phyloP scores from a whole-genome alignment of 345 rosid genomes.

The Crucihimalaya himalaica region DNA sequence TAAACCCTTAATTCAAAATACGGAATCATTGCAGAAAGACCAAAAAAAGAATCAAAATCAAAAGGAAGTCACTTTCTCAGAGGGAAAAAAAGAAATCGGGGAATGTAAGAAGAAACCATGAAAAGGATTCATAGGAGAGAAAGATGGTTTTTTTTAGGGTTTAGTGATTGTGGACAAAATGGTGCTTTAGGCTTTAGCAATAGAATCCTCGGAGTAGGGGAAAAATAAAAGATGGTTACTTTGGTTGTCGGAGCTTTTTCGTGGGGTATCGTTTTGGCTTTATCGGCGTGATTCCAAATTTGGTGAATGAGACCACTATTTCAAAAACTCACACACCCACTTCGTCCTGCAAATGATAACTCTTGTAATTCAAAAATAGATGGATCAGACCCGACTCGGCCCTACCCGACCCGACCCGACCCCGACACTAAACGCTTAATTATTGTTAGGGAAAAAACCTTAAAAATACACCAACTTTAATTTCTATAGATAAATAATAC shows the following conservation, averaged over 20 bases:
- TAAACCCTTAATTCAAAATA: conserved; percentile 35
- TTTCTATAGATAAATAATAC: too few species aligned
- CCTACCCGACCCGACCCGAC: too few species aligned
- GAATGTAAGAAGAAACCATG: conserved; percentile 33
- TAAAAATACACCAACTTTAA: too few species aligned
- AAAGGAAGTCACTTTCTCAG: conserved; percentile 27
- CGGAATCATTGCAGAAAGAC: conserved; percentile 40
- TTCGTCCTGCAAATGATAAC: too few species aligned
- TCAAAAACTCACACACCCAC: background rate
- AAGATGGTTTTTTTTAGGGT: conserved; percentile 36
- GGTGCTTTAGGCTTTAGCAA: conserved; percentile 36
- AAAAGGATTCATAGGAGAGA: conserved; percentile 33
- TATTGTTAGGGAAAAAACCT: too few species aligned
- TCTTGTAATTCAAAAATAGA: too few species aligned
- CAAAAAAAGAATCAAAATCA: conserved; percentile 18
- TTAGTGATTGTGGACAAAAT: conserved; percentile 33
- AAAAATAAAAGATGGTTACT: conserved; percentile 21
- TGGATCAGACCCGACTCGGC: too few species aligned
- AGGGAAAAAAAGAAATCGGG: conserved; percentile 25
- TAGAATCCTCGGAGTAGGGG: conserved; percentile 28
- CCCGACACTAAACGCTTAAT: too few species aligned
- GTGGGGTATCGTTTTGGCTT: conserved; percentile 36
- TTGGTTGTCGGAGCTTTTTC: conserved; percentile 36
- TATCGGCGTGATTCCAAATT: conserved; percentile 43
- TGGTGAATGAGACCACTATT: conserved; percentile 28